Evolutionary conservation across 768 basidiomycete species (phyloP), one percentile per base, ranked within the genome.

Genomic region (Porpolomopsis calyptriformis): DNA sequence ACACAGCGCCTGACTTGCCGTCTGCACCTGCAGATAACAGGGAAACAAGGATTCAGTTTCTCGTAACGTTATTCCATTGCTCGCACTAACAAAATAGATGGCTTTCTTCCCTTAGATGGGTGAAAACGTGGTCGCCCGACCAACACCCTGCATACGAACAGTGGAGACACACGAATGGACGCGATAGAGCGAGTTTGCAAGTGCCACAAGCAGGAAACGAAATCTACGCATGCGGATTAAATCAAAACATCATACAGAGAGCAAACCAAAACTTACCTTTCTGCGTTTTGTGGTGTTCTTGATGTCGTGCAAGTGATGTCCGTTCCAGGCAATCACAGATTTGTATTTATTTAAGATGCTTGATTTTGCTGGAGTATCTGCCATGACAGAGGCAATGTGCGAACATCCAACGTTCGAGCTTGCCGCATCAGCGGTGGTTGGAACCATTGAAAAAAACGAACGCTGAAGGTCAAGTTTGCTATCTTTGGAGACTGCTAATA

Each of bases 121-220:
- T 60, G 1, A 65, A 54, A 22, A 76, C 64, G 56, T 90, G 87
- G 2, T 67, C 68, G 35, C 65, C 67, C 10, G 59, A 50, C 85
- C 85, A 89, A 51, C 87, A 88, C 5, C 80, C 85, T 8, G 72
- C 67, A 56, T 69, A 82, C 3, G 74, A 55, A 54, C 87, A 90
- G n/a, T 78, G 71, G 5, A 89, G 64, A 52, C 87, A 90, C 2
- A 73, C 78, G 55, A 82, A 79, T 0, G 86, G 83, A 19, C 85
- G 68, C 1, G 76, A 65, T 23, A 86, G 64, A 1, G 76, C 55
- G 1, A 69, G 42, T 7, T 64, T 61, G 55, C 87, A 90, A 10
- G 67, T 71, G 7, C 72, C 74, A 56, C 87, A 89, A 2, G 70
- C 62, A 9, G 87, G 86, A 14, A 71, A 66, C 3, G 81, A 60